A percentile compares a stretch with the other conserved stretches of the same genome.
Evolutionary conservation across 148 eudicot species (phyloP).

Genomic region (Rhododendron kiyosumense): DNA sequence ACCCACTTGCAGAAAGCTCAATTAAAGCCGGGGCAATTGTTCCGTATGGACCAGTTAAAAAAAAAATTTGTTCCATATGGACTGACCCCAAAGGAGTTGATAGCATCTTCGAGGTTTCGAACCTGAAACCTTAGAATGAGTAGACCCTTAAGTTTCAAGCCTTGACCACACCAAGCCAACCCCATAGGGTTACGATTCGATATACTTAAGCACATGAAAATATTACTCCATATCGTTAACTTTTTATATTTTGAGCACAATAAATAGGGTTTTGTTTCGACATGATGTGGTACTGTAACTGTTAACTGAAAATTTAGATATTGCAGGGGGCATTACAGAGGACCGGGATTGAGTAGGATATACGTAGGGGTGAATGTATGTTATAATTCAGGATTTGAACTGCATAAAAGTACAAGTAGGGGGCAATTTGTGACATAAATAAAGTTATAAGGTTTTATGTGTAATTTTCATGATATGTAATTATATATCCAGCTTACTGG

Average conservation of each 20-base stretch:
- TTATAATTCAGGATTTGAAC: not conserved
- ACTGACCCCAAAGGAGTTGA: too few species aligned
- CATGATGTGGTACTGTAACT: not conserved
- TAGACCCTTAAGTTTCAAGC: too few species aligned
- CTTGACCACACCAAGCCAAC: not conserved
- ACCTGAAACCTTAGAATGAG: too few species aligned
- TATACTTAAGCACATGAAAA: not conserved
- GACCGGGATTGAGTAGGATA: not conserved
- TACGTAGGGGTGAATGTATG: not conserved
- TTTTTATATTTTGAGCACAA: not conserved
- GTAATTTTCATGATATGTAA: not conserved
- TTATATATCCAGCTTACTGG: not conserved
- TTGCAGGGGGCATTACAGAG: not conserved
- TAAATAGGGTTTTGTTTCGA: not conserved
- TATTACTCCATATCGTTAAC: too few species aligned
- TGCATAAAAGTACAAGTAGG: not conserved
- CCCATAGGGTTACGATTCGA: too few species aligned
- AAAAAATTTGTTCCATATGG: too few species aligned
- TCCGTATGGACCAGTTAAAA: too few species aligned
- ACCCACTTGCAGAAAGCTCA: too few species aligned
- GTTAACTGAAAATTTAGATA: not conserved
- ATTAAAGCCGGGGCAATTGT: too few species aligned
- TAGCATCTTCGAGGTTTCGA: too few species aligned
- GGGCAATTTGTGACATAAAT: not conserved
- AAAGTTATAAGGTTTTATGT: not conserved